Evolutionary conservation across 2,329 filamentous ascomycete species (phyloP), one percentile per base, ranked within the genome.

Genomic region (Diaporthe vexans): DNA sequence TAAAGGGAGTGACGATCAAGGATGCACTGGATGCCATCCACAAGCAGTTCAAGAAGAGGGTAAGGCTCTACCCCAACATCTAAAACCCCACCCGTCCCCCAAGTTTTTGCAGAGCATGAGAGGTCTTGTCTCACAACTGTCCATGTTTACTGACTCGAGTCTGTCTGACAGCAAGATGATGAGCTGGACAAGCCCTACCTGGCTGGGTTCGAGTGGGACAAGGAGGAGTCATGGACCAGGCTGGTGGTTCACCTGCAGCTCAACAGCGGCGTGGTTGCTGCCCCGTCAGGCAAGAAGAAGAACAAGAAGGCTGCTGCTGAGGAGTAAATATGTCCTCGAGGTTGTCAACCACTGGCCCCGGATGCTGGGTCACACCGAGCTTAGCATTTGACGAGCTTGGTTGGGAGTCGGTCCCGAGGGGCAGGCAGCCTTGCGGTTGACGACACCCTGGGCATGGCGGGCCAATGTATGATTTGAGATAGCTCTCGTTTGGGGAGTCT

Each of bases 41-140:
- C 89, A 98, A 98, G 89, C 91, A 94, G 79, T 97, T 94, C 89
- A 97, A 97, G 91, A 98, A 98, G 91, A 93, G 95, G 91, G 96
- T 95, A 85, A 79, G 91, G 84, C 19, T 4, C 9, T 1, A 7
- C 7, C 58, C 19, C 63, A 7, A 11, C 8, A 24, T n/a, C n/a
- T 6, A 10, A 21, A 8, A 35, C n/a, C 17, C 24, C 57, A 6
- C 54, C 73, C 21, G 51, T 58, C 46, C 46, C 67, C 19, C 21
- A 35, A 67, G 72, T 52, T 29, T 61, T n/a, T 11, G 4, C 19
- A 10, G 21, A 7, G 21, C 46, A 51, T 7, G 11, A 24, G 43
- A 63, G 51, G 17, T 24, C 8, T 1, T 2, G 3, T 29, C 29
- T 6, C 37, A 13, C n/a, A 5, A 19, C 9, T 6, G 33, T 40